These are phyloP conservation scores for Chenopodium suecicum DNA, from an alignment of 148 eudicot species.

Conservation along the genomic window DNA sequence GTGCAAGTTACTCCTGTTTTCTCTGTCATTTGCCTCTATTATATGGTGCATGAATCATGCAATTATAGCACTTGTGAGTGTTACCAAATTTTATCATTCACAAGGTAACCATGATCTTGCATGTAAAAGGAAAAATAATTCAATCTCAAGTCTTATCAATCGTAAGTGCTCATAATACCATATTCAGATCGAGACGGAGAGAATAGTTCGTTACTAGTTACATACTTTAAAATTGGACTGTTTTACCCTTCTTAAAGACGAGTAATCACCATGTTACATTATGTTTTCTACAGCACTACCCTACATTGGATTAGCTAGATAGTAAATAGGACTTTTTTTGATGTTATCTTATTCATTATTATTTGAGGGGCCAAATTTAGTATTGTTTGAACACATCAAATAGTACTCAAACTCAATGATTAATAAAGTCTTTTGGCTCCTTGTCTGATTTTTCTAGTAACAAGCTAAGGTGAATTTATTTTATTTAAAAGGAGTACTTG, in stretches of 20 bases:
- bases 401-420: constrained; percentile 1
- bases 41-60: constrained; percentile 12
- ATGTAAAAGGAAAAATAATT: background rate
- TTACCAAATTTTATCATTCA: background rate
- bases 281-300: too few relatives aligned
- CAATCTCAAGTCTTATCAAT: too few relatives aligned
- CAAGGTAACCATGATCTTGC: background rate
- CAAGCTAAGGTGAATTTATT: too few relatives aligned
- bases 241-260: too few relatives aligned
- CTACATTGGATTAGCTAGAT: too few relatives aligned
- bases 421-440: constrained; percentile 10
- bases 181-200: too few relatives aligned
- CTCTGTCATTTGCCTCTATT: background rate
- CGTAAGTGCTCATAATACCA: too few relatives aligned
- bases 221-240: too few relatives aligned
- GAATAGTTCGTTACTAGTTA: too few relatives aligned
- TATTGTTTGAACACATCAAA: constrained; percentile 11
- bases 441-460: constrained; percentile 4
- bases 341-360: constrained; percentile 15
- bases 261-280: too few relatives aligned
- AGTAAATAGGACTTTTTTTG: constrained; percentile 9
- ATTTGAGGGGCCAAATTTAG: constrained; percentile 15
- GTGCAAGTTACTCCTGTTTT: constrained; percentile 24
- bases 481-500: background rate
- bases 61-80: background rate